Base-by-base conservation (phyloP, 768 basidiomycete species). In the Auricularia auricula-judae region DNA sequence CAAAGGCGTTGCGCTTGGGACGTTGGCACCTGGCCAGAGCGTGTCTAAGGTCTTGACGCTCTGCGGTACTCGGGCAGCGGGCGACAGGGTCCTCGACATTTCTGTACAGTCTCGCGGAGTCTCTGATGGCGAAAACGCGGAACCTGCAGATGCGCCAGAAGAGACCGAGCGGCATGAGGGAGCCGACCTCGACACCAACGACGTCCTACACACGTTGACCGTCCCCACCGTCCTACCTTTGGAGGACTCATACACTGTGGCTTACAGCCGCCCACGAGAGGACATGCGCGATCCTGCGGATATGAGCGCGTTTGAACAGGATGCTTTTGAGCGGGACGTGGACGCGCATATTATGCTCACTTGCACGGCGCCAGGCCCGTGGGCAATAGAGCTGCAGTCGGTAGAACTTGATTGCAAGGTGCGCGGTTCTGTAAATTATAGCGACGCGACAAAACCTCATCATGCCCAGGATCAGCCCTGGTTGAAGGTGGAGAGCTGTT, bases 11-110 rank as follows among this genome's bases (percentile, higher is more conserved):
- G 71, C 78, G 4, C 82, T 92, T 64, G 92, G 93, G 14, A 71
- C 74, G 1, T 72, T 96, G 21, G 67, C 76, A 1, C 84, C 89
- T 0, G 86, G 87, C 1, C 79, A 77, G 1, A 82, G 77, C 42
- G 77, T 77, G 2, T 67, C 79, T 60, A 91, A 88, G 72, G 86
- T 84, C 8, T 71, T 98, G 43, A 77, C 80, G 68, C 76, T 96
- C 42, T 74, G 78, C 47, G 85, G 82, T 68, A 77, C 79, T 0
- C 87, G 91, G 14, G 81, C 80, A 1, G 76, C 82, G 1, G 91
- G 89, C 1, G 84, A 89, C 62, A 82, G 93, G 54, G 80, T 85
- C 54, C 73, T 97, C 63, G 94, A 97, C 71, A 77, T 96, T 42
- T 93, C 92, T 0, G 76, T 95, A 42, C 87, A 86, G 64, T 87